These are phyloP conservation scores for Linaria vulgaris DNA, from an alignment of 257 asterid species.

Conservation along the genomic window DNA sequence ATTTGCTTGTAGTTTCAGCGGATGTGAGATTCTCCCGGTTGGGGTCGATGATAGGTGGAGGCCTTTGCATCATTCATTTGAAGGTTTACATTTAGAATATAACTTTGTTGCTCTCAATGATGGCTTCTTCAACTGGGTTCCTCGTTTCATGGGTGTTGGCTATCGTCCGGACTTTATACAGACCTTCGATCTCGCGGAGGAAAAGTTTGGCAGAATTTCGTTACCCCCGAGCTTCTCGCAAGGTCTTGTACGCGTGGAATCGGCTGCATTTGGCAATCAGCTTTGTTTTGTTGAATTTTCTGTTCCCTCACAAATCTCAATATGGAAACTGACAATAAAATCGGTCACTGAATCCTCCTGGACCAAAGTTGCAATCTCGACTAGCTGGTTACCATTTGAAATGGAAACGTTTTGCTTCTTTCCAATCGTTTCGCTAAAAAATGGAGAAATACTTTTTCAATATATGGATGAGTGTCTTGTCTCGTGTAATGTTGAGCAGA, in stretches of 20 bases:
- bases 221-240: neutral
- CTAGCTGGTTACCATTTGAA: neutral
- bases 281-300: slow-evolving; percentile 6
- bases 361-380: neutral
- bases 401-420: neutral
- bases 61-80: neutral
- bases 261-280: slow-evolving; percentile 7
- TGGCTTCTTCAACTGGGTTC: slow-evolving; percentile 22
- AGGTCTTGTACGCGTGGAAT: neutral
- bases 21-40: slow-evolving; percentile 16
- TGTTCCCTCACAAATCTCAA: neutral
- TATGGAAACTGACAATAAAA: neutral
- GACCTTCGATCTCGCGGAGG: slow-evolving; percentile 16
- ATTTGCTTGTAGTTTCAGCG: no score
- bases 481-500: neutral
- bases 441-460: neutral
- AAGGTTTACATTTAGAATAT: no score
- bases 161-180: neutral
- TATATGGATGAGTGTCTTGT: neutral
- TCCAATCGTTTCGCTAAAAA: neutral
- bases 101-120: neutral
- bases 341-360: neutral
- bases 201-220: slow-evolving; percentile 3
- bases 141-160: no score
- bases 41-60: slow-evolving; percentile 24